Percentiles rank a stretch among this genome's conserved stretches.
Conservation (phyloP, 805 yeast species). For the Dipodascus albidus region DNA sequence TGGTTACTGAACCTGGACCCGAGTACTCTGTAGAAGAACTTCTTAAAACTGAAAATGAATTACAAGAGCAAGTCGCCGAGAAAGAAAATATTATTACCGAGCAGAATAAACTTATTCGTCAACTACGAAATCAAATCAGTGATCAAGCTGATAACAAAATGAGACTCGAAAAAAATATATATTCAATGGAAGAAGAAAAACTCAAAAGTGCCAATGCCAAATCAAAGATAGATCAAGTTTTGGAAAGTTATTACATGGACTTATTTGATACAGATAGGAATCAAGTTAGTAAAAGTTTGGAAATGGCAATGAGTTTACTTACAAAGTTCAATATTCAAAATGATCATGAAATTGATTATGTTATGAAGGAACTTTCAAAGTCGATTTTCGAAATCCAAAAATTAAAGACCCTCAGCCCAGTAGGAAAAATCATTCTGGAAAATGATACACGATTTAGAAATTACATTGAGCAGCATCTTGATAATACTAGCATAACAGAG, state of each 20-base stretch:
- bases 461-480: not conserved
- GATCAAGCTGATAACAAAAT: not conserved
- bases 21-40: slow-evolving; percentile 12
- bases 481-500: not conserved
- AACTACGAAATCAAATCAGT: slow-evolving; percentile 9
- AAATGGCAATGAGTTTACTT: slow-evolving; percentile 48
- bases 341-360: not conserved
- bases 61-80: slow-evolving; percentile 23
- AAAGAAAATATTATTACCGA: slow-evolving; percentile 16
- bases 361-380: not conserved
- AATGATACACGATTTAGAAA: not conserved
- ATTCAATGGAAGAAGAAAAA: slow-evolving; percentile 12
- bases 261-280: not conserved
- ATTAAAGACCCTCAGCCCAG: not conserved
- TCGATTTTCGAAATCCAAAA: not conserved
- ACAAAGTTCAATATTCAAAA: not conserved
- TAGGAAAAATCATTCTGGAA: not conserved
- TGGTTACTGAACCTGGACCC: not conserved
- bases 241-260: not conserved
- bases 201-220: slow-evolving; percentile 1
- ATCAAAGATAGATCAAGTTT: not conserved
- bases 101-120: slow-evolving; percentile 12
- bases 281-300: slow-evolving; percentile 28
- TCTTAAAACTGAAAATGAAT: slow-evolving; percentile 22
- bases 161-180: slow-evolving; percentile 10